phyloP scores from a whole-genome alignment of 495 filamentous ascomycete species.

The Talaromyces ruber region DNA sequence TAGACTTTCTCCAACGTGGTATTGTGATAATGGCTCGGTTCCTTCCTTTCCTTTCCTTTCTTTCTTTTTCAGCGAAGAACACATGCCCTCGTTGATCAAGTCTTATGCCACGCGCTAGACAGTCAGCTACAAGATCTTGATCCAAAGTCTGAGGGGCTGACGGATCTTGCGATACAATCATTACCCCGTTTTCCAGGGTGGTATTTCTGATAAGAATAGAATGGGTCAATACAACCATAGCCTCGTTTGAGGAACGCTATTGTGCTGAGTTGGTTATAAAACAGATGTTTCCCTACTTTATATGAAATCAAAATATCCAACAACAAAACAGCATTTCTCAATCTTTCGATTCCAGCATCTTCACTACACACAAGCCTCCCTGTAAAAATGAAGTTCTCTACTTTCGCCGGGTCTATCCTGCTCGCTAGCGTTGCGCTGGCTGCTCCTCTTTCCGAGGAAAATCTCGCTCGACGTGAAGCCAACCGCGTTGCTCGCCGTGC shows the following conservation, averaged over 20 bases:
- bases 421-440: background rate
- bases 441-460: constrained; percentile 1
- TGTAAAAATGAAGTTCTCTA: background rate
- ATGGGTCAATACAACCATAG: background rate
- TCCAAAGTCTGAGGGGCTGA: background rate
- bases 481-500: background rate
- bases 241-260: background rate
- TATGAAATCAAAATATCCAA: background rate
- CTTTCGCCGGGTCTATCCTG: background rate
- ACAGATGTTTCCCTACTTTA: background rate
- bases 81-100: background rate
- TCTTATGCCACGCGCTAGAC: background rate
- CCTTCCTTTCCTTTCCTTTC: background rate
- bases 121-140: background rate
- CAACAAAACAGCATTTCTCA: background rate
- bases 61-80: background rate
- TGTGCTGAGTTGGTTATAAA: background rate
- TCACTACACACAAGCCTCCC: background rate
- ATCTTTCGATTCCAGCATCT: background rate
- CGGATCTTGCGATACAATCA: background rate
- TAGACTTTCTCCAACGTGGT: background rate
- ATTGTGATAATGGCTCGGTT: background rate
- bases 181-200: background rate
- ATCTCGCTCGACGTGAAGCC: background rate
- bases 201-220: background rate